Percentiles rank a stretch among this genome's conserved stretches.
Conservation (phyloP, 306 rosid genomes). For the Hippophae gyantsensis region DNA sequence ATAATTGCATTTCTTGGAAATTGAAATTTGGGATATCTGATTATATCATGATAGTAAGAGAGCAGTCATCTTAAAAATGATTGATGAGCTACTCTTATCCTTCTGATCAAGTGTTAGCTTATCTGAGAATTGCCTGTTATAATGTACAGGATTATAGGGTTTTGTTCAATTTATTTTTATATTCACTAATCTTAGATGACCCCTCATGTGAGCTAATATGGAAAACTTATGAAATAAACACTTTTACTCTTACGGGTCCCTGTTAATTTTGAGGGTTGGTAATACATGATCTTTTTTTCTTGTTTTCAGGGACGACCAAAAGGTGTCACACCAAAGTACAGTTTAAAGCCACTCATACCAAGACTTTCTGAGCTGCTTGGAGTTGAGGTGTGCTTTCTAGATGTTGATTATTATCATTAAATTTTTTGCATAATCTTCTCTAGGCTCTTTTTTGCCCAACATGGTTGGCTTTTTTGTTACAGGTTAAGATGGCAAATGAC, state of each 20-base stretch:
- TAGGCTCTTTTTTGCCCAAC: not conserved
- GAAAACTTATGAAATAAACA: too few species aligned
- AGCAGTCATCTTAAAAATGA: too few species aligned
- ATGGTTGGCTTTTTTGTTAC: not conserved
- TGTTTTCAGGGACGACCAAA: conserved; percentile 88
- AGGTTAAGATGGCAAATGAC: conserved; percentile 75
- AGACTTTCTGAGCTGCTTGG: conserved; percentile 80
- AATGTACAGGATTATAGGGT: too few species aligned
- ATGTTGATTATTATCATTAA: not conserved
- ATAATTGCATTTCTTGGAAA: too few species aligned
- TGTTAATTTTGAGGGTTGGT: not conserved
- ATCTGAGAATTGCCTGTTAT: too few species aligned
- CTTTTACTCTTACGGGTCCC: not conserved
- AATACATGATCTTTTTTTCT: not conserved
- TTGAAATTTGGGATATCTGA: too few species aligned
- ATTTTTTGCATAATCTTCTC: not conserved
- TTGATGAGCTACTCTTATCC: too few species aligned
- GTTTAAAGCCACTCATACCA: conserved; percentile 88
- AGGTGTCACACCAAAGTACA: conserved; percentile 90
- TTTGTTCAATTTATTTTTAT: too few species aligned
- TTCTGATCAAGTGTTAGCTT: too few species aligned
- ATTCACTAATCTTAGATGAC: too few species aligned
- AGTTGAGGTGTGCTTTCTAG: conserved; percentile 35
- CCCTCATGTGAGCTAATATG: too few species aligned
- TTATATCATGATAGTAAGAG: too few species aligned